Base-by-base conservation (phyloP, 495 filamentous ascomycete species). In the Penicillium waksmanii region DNA sequence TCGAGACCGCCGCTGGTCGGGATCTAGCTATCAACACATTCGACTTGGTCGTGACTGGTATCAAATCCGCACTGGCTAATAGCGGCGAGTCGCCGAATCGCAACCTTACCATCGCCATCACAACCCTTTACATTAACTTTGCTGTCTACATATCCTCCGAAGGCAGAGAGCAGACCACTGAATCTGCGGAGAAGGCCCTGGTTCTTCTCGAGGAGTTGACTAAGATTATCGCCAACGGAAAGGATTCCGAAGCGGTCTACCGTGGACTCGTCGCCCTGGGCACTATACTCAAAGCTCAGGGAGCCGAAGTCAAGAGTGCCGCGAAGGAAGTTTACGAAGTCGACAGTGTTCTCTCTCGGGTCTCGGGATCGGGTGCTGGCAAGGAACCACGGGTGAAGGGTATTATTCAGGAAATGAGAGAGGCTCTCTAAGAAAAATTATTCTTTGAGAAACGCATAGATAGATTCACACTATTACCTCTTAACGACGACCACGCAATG, bases 111-210 rank as follows among this genome's bases (percentile, higher is more conserved):
- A 87, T 96, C 55, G 96, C 95, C 0, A 71, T 92, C 19, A 85
- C 90, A 11, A 96, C 96, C 8, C 79, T 92, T 0, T 88, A 88
- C 63, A 88, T 98, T 67, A 98, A 99, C 75, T 92, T 89, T 74
- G 84, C 89, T 3, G 88, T 90, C 19, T 82, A 87, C 33, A 70
- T 86, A 13, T 80, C 81, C 5, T 71, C 72, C 0, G 68, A 75
- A 7, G 71, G 65, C 35, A 66, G 72, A 46, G 67, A 57, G 18
- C 57, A 65, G 0, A 60, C 69, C 1, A 69, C 76, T 11, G 77
- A 80, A 55, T 81, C 82, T 6, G 76, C 81, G 1, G 85, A 91
- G 54, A 77, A 77, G 13, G 86, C 80, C 4, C 63, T 90, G 36
- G 75, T 79, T 11, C 76, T 91, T 11, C 75, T 91, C 3, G 85